Base-by-base conservation (phyloP, 805 yeast species). In the Nematodospora valgi region DNA sequence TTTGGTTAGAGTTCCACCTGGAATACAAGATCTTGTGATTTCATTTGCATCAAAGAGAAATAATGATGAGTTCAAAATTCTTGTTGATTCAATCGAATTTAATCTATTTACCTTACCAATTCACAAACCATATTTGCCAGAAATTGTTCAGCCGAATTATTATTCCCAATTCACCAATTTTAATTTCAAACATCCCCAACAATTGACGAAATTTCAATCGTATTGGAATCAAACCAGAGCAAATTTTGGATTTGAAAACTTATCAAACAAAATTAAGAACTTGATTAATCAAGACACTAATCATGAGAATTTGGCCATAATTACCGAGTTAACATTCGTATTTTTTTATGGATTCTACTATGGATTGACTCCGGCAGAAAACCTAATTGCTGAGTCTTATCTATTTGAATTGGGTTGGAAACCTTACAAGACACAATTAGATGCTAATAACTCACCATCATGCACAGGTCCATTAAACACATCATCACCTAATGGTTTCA, bases 301-400 rank as follows among this genome's bases (percentile, higher is more conserved):
- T 10, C 38, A 56, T 3, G 64, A 58, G 10, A 47, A 48, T 20
- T 28, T 39, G 10, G 40, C 48, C 10, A 43, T 49, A 18, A 47
- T 56, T 23, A 61, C 64, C 30, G 72, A 68, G 37, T 48, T 63
- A 34, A 55, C 58, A 6, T 49, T 60, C 50, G 69, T 63, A 8
- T 53, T 68, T 18, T 68, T 68, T 37, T 68, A 59, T 42, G 73
- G 73, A 2, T 63, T 54, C 38, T 67, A 64, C 44, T 64, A 63
- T 41, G 72, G 70, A 3, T 42, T 56, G 16, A 60, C 70, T 4
- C 73, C 73, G 3, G 46, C 64, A 19, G 73, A 68, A 39, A 64
- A 65, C 44, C 51, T 64, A 31, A 56, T 66, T 14, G 71, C 73
- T 5, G 72, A 68, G 47, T 50, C 56, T 3, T 54, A 58, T 37